A percentile compares a stretch with the other conserved stretches of the same genome.
These are phyloP conservation scores for Boeremia exigua DNA, from an alignment of 2,329 filamentous ascomycete genomes.

Conservation along the genomic window DNA sequence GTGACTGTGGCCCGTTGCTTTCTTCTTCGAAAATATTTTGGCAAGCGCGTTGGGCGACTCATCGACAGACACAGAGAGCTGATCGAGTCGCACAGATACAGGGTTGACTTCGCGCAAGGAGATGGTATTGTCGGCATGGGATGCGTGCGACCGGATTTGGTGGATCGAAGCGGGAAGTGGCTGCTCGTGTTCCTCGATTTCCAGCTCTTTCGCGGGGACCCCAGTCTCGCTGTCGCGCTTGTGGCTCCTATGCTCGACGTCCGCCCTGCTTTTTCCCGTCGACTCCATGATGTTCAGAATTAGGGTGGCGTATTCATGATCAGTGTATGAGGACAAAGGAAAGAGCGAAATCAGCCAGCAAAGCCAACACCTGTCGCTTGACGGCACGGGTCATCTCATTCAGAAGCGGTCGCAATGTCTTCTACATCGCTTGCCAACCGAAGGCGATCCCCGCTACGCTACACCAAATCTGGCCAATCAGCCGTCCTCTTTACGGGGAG, in stretches of 20 bases:
- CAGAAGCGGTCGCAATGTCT: constrained; percentile 10
- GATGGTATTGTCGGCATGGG: constrained; percentile 39
- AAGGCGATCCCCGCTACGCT: constrained; percentile 17
- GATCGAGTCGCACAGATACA: constrained; percentile 61
- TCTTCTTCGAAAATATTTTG: constrained; percentile 36
- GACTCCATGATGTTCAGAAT: constrained; percentile 20
- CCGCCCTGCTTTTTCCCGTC: constrained; percentile 17
- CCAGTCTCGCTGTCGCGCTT: constrained; percentile 1
- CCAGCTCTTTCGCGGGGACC: constrained; percentile 7
- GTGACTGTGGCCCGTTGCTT: constrained; percentile 30
- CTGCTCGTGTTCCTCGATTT: constrained; percentile 17
- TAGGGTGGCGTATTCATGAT: constrained; percentile 17
- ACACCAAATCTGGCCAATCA: constrained; percentile 5
- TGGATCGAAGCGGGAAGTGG: constrained; percentile 16
- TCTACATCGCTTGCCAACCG: constrained; percentile 32
- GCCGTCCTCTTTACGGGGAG: constrained; percentile 4
- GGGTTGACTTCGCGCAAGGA: constrained; percentile 60
- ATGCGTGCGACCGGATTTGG: constrained; percentile 25
- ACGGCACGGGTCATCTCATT: constrained; percentile 11
- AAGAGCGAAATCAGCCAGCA: constrained; percentile 1
- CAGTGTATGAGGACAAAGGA: constrained; percentile 12
- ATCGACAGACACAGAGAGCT: constrained; percentile 64
- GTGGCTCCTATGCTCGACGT: constrained; percentile 6
- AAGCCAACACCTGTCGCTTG: background rate
- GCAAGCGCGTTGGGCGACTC: constrained; percentile 55